These are phyloP conservation scores for Rhodotorula sp. DNA, from an alignment of 1,284 basidiomycete species.

Conservation along the genomic window DNA sequence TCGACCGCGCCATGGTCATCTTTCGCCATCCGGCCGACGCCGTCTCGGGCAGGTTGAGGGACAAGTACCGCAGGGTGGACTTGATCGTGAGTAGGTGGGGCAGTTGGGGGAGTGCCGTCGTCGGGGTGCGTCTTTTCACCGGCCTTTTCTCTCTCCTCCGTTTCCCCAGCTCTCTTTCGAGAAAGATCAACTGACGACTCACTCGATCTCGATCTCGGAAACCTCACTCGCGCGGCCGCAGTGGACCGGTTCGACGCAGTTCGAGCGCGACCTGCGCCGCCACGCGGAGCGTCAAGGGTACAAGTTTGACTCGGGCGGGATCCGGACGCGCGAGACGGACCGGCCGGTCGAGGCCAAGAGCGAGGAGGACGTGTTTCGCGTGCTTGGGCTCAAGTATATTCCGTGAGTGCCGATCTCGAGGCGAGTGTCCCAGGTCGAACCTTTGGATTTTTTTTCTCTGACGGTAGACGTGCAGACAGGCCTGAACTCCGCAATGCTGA, in stretches of 20 bases:
- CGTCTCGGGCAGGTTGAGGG: slow-evolving; percentile 43
- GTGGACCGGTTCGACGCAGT: slow-evolving; percentile 74
- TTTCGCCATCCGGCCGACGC: slow-evolving; percentile 53
- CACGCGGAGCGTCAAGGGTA: slow-evolving; percentile 57
- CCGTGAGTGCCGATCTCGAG: slow-evolving; percentile 38
- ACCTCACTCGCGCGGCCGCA: background rate
- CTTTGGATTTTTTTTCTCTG: slow-evolving; percentile 45
- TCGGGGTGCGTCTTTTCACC: slow-evolving; percentile 65
- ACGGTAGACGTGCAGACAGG: background rate
- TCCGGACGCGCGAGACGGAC: slow-evolving; percentile 11
- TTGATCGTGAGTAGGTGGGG: slow-evolving; percentile 67
- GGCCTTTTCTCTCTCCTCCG: background rate
- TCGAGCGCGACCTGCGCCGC: slow-evolving; percentile 70
- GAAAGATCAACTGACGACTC: background rate
- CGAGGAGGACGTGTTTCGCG: slow-evolving; percentile 39
- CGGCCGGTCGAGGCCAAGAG: slow-evolving; percentile 7
- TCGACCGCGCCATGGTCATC: slow-evolving; percentile 35
- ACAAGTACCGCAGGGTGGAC: slow-evolving; percentile 61
- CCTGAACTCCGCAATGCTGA: slow-evolving; percentile 9
- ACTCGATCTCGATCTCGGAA: background rate
- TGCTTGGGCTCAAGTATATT: slow-evolving; percentile 53
- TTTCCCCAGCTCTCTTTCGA: background rate
- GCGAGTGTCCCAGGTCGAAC: background rate
- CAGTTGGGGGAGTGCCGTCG: slow-evolving; percentile 72
- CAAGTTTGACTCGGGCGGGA: slow-evolving; percentile 64